Conservation (phyloP, 148 eudicot species). For the Vaccinium corymbosum region DNA sequence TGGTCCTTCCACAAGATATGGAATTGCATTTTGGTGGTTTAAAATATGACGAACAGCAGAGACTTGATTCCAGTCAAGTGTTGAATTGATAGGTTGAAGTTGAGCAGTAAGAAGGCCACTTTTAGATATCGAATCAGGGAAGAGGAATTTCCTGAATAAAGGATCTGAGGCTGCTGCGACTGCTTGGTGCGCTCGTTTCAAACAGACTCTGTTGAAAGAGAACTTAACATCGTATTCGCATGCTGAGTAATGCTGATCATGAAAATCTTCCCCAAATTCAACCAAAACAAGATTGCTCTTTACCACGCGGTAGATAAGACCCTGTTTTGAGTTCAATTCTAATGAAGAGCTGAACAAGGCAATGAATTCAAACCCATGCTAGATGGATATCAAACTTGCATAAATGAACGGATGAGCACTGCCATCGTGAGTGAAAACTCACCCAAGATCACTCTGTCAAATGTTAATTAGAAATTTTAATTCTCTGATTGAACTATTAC, state of each 20-base stretch:
- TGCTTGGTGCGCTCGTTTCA: constrained; percentile 32
- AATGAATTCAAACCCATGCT: background rate
- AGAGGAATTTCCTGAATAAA: constrained; percentile 21
- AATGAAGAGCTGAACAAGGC: background rate
- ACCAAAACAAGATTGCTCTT: constrained; percentile 19
- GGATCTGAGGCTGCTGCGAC: constrained; percentile 19
- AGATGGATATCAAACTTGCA: background rate
- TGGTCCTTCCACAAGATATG: constrained; percentile 21
- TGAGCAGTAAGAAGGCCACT: too few relatives aligned
- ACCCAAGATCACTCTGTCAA: background rate
- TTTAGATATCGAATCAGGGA: constrained; percentile 9
- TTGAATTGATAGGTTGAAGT: background rate
- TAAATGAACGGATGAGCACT: background rate
- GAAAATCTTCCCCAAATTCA: constrained; percentile 27
- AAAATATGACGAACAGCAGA: constrained; percentile 20
- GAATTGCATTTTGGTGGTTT: constrained; percentile 2
- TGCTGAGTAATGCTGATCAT: constrained; percentile 14
- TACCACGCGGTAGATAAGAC: constrained; percentile 26
- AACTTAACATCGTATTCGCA: constrained; percentile 29
- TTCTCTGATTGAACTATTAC: too few relatives aligned
- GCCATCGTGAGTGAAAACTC: background rate
- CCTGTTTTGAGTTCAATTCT: constrained; percentile 14
- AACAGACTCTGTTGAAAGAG: constrained; percentile 27
- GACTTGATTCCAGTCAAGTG: constrained; percentile 3
- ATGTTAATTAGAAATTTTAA: background rate